These are phyloP conservation scores for Gaeumannomyces sp. DNA, from an alignment of 2,329 filamentous ascomycete genomes.

Conservation along the genomic window DNA sequence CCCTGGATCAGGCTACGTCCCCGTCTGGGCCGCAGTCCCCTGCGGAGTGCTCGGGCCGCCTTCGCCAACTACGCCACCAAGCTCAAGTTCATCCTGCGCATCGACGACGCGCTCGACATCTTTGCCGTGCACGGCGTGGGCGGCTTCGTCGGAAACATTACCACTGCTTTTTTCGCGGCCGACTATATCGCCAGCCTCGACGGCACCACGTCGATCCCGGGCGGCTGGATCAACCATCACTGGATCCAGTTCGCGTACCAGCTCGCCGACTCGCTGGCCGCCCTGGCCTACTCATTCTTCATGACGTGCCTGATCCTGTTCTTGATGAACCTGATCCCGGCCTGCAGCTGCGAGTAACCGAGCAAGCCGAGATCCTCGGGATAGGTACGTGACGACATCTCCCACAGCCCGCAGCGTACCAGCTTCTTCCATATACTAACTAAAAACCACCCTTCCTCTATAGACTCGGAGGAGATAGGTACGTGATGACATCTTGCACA, in stretches of 20 bases:
- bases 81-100: conserved; percentile 74
- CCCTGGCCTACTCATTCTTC: conserved; percentile 71
- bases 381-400: conserved; percentile 40
- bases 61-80: conserved; percentile 89
- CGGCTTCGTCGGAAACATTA: conserved; percentile 71
- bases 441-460: too few species aligned
- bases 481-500: too few species aligned
- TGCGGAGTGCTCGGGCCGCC: conserved; percentile 68
- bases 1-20: conserved; percentile 72
- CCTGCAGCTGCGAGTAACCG: conserved; percentile 64
- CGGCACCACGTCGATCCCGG: conserved; percentile 57
- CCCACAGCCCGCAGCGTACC: too few species aligned
- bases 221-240: conserved; percentile 78
- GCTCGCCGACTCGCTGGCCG: conserved; percentile 71
- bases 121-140: conserved; percentile 78
- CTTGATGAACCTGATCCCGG: conserved; percentile 71
- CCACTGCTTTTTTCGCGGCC: conserved; percentile 77
- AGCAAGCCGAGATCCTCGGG: conserved; percentile 75
- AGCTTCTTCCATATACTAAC: too few species aligned
- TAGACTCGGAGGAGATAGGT: too few species aligned
- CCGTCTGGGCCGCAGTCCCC: conserved; percentile 75
- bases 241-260: conserved; percentile 82
- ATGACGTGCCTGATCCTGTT: conserved; percentile 75
- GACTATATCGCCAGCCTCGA: conserved; percentile 81
- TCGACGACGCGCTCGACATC: conserved; percentile 84